phyloP scores from a whole-genome alignment of 768 basidiomycete genomes.

The Leccinellum rugosiceps region DNA sequence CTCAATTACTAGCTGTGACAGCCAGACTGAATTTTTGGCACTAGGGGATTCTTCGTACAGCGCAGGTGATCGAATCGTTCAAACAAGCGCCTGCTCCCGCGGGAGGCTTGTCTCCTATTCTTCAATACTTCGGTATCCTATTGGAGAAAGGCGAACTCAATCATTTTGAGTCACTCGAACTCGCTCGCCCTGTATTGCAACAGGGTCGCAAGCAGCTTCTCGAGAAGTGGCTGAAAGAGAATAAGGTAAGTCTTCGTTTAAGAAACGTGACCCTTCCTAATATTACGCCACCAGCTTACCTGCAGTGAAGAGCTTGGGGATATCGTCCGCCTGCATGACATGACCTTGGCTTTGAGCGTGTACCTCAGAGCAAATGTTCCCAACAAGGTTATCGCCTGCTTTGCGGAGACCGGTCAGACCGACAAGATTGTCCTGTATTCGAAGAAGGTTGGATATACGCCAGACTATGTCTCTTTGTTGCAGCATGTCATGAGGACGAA shows the following conservation, averaged over 20 bases:
- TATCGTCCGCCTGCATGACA: constrained; percentile 90
- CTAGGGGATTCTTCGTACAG: constrained; percentile 91
- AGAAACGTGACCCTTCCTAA: constrained; percentile 14
- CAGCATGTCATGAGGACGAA: constrained; percentile 97
- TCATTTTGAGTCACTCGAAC: constrained; percentile 91
- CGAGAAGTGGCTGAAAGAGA: constrained; percentile 99
- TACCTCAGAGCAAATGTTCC: constrained; percentile 97
- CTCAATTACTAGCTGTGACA: background rate
- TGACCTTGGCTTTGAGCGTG: constrained; percentile 95
- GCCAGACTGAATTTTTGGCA: constrained; percentile 3
- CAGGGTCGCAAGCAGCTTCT: constrained; percentile 96
- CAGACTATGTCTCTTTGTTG: constrained; percentile 88
- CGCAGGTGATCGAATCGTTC: constrained; percentile 95
- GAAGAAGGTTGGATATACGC: constrained; percentile 92
- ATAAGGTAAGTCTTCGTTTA: constrained; percentile 60
- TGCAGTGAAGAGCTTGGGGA: constrained; percentile 99
- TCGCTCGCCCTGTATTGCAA: constrained; percentile 92
- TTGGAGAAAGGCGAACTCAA: constrained; percentile 98
- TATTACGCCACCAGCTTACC: constrained; percentile 60
- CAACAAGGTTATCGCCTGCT: constrained; percentile 98
- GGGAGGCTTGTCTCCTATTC: constrained; percentile 89
- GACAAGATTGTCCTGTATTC: constrained; percentile 98
- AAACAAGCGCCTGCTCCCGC: constrained; percentile 90
- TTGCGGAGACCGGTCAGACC: constrained; percentile 97
- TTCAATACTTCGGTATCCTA: constrained; percentile 98